A percentile compares a stretch with the other conserved stretches of the same genome.
Conservation (phyloP, 2,329 filamentous ascomycete genomes). For the Thielaviopsis musarum region DNA sequence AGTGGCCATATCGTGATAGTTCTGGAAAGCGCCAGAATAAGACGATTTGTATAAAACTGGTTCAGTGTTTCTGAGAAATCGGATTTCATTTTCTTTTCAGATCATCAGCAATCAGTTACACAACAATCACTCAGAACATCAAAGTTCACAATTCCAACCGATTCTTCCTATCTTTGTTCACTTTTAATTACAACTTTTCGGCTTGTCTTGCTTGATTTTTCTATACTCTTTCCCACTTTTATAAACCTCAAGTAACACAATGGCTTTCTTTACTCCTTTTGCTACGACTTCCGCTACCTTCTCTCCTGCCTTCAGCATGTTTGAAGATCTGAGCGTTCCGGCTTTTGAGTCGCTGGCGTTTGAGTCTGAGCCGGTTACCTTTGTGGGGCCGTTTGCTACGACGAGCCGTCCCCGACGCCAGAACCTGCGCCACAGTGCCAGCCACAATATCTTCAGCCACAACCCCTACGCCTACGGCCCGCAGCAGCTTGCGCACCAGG, state of each 20-base stretch:
- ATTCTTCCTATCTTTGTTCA: background rate
- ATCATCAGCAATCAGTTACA: background rate
- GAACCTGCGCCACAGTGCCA: background rate
- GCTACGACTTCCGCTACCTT: background rate
- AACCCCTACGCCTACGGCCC: background rate
- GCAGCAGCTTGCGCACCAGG: background rate
- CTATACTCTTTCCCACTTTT: background rate
- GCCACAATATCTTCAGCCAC: background rate
- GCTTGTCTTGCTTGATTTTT: background rate
- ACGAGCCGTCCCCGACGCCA: background rate
- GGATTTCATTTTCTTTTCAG: background rate
- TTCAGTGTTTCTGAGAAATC: background rate
- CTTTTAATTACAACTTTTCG: background rate
- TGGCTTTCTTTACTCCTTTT: slow-evolving; percentile 3
- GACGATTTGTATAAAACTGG: background rate
- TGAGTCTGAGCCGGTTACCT: background rate
- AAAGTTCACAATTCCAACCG: no score
- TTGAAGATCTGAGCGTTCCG: background rate
- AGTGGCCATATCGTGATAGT: background rate
- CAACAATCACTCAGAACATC: background rate
- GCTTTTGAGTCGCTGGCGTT: background rate
- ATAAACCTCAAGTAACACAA: background rate
- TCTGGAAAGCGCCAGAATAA: background rate
- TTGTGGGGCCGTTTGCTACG: background rate
- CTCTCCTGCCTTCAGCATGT: background rate